phyloP scores from a whole-genome alignment of 2,329 filamentous ascomycete species.

The Ascochyta viciae-villosae region DNA sequence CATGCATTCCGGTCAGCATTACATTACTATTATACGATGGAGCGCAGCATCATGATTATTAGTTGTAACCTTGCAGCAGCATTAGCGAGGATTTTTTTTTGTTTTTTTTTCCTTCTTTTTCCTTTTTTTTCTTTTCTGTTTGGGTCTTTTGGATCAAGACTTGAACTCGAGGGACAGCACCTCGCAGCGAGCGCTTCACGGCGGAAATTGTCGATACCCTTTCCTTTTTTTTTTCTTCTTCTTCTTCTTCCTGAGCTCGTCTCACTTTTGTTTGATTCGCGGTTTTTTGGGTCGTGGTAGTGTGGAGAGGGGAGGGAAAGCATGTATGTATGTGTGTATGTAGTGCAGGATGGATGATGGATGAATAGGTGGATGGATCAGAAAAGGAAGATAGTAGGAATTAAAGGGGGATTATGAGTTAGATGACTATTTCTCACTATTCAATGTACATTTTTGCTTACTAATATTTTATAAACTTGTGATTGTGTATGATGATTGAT shows the following conservation, averaged over 20 bases:
- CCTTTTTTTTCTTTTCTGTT: slow-evolving; percentile 4
- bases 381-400: slow-evolving; percentile 1
- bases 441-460: slow-evolving; percentile 36
- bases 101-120: slow-evolving; percentile 12
- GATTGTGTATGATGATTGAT: background rate
- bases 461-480: background rate
- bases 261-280: slow-evolving; percentile 12
- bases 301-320: slow-evolving; percentile 11
- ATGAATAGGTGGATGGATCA: background rate
- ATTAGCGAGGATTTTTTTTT: slow-evolving; percentile 29
- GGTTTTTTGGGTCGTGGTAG: slow-evolving; percentile 7
- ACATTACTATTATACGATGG: background rate
- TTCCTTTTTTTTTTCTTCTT: slow-evolving; percentile 13
- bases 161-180: slow-evolving; percentile 16
- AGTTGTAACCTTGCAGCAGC: background rate
- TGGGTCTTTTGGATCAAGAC: slow-evolving; percentile 17
- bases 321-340: slow-evolving; percentile 19
- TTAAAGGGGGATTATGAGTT: no score
- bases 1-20: slow-evolving; percentile 10
- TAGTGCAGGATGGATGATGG: background rate
- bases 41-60: slow-evolving; percentile 15
- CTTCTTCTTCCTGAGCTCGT: slow-evolving; percentile 8
- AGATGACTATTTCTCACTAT: slow-evolving; percentile 17
- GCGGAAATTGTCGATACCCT: slow-evolving; percentile 47
- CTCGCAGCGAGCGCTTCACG: slow-evolving; percentile 40